phyloP scores from a whole-genome alignment of 495 filamentous ascomycete genomes.

The Podospora pseudocomata region DNA sequence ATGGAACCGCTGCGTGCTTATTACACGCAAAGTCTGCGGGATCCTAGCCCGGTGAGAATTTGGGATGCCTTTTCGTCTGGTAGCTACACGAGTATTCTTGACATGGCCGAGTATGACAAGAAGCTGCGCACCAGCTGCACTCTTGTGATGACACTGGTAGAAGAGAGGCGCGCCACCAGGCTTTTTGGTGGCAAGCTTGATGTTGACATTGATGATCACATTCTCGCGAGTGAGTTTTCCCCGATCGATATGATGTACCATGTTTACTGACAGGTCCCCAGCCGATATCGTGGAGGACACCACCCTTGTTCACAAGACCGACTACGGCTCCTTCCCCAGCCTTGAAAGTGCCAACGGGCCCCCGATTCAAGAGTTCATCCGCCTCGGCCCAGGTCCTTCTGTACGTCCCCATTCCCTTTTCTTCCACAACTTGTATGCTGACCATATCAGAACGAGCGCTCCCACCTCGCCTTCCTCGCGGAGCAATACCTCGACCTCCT shows the following conservation, averaged over 20 bases:
- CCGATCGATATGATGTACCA: not conserved
- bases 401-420: conserved; percentile 28
- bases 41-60: conserved; percentile 37
- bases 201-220: conserved; percentile 33
- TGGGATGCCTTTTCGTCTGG: conserved; percentile 44
- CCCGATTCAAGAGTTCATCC: conserved; percentile 39
- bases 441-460: conserved; percentile 36
- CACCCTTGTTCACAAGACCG: conserved; percentile 37
- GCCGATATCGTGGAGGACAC: conserved; percentile 29
- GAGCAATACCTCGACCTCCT: conserved; percentile 45
- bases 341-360: conserved; percentile 34
- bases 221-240: conserved; percentile 37
- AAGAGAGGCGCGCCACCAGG: conserved; percentile 41
- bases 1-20: conserved; percentile 38
- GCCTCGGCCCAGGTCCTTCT: conserved; percentile 44
- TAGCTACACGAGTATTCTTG: conserved; percentile 45
- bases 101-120: conserved; percentile 36
- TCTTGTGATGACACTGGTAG: conserved; percentile 42
- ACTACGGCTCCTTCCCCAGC: conserved; percentile 44
- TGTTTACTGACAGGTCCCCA: conserved; percentile 20
- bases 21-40: conserved; percentile 33
- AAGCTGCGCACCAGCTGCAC: conserved; percentile 41
- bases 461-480: conserved; percentile 39
- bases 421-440: conserved; percentile 10
- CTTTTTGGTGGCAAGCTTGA: conserved; percentile 37